Conservation (phyloP, 2,329 filamentous ascomycete species). For the Neofusicoccum laricinum region DNA sequence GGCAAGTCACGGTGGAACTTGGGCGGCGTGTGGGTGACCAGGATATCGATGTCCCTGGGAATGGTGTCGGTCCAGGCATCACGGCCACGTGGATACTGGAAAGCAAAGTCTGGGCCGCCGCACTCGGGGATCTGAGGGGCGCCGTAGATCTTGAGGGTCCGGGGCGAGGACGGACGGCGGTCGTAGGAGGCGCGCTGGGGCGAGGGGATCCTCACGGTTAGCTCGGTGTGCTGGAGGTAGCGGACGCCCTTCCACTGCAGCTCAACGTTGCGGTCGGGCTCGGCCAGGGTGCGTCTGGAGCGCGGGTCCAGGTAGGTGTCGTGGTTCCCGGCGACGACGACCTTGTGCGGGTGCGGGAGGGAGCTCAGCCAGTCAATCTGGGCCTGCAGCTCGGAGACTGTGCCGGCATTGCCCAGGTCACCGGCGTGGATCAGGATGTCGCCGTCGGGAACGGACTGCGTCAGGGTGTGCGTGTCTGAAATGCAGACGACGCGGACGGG, state of each 20-base stretch:
- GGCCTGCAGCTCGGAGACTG: constrained; percentile 69
- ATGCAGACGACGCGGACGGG: constrained; percentile 79
- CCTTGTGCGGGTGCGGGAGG: constrained; percentile 74
- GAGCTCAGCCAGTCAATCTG: constrained; percentile 78
- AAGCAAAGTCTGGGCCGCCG: constrained; percentile 69
- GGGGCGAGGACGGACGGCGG: constrained; percentile 36
- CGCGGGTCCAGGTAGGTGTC: constrained; percentile 77
- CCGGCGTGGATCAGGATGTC: constrained; percentile 89
- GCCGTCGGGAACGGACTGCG: constrained; percentile 64
- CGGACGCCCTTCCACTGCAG: constrained; percentile 67
- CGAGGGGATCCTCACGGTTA: constrained; percentile 59
- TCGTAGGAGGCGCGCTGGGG: neutral
- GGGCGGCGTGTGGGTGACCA: constrained; percentile 80
- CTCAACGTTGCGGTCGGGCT: constrained; percentile 53
- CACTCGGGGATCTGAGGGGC: constrained; percentile 76
- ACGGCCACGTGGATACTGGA: constrained; percentile 65
- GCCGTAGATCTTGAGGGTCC: constrained; percentile 71
- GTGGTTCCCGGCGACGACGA: constrained; percentile 85
- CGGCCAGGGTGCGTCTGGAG: constrained; percentile 49
- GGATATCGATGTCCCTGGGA: constrained; percentile 69
- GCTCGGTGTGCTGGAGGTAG: constrained; percentile 70
- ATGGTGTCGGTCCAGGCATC: constrained; percentile 73
- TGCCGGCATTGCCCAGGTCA: constrained; percentile 75
- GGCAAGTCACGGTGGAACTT: constrained; percentile 66
- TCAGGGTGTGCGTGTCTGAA: constrained; percentile 78